phyloP scores from a whole-genome alignment of 768 basidiomycete genomes.

The Lactifluus rugatus region DNA sequence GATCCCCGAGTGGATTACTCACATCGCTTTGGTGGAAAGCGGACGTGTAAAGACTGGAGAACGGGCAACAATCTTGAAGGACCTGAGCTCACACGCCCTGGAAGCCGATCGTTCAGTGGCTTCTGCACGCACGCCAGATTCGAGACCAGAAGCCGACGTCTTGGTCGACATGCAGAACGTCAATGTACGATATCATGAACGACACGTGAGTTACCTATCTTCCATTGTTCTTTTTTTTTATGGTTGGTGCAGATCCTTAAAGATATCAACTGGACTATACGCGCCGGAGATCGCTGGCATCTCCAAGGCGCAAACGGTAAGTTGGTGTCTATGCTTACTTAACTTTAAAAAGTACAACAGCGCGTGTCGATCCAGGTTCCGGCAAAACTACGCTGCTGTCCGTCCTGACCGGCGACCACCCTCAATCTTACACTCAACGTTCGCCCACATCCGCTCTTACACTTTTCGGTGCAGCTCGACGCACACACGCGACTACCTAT shows the following conservation, averaged over 20 bases:
- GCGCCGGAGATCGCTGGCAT: conserved; percentile 80
- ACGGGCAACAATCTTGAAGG: conserved; percentile 35
- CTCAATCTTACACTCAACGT: conserved; percentile 78
- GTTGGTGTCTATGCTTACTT: not conserved
- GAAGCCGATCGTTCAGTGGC: not conserved
- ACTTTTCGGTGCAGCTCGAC: conserved; percentile 56
- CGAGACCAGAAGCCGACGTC: conserved; percentile 25
- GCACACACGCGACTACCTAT: conserved; percentile 54
- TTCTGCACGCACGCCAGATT: not conserved
- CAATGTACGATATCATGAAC: conserved; percentile 58
- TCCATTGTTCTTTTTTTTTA: not conserved
- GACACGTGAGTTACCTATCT: conserved; percentile 8
- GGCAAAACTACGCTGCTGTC: conserved; percentile 94
- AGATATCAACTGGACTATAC: conserved; percentile 74
- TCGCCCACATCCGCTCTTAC: conserved; percentile 32
- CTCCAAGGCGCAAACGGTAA: conserved; percentile 81
- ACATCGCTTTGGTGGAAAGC: conserved; percentile 46
- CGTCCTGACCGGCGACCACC: conserved; percentile 88
- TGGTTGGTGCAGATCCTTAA: conserved; percentile 49
- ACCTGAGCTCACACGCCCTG: not conserved
- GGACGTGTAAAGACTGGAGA: conserved; percentile 42
- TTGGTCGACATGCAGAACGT: conserved; percentile 59
- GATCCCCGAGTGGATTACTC: conserved; percentile 63
- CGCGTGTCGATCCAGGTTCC: conserved; percentile 43
- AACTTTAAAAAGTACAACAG: not conserved